Evolutionary conservation across 768 basidiomycete genomes (phyloP).

Genomic region (Boletellus ananiceps): DNA sequence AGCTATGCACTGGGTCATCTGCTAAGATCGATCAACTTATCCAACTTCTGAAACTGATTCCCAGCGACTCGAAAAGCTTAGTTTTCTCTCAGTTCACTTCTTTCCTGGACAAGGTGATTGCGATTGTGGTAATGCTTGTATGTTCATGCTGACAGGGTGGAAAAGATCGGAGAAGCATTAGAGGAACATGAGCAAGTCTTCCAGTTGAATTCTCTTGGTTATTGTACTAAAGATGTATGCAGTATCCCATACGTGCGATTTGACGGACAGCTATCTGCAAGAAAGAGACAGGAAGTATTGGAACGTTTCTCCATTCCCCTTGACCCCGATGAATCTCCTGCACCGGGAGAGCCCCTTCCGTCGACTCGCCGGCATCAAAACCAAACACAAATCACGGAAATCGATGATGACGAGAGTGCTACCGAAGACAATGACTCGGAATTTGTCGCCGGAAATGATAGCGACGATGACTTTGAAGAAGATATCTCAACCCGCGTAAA

Average conservation of each 20-base stretch:
- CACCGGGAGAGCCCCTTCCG: conserved; percentile 15
- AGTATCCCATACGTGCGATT: conserved; percentile 79
- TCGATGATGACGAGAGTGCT: conserved; percentile 10
- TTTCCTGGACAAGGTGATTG: conserved; percentile 69
- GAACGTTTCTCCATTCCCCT: conserved; percentile 68
- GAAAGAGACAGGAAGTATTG: conserved; percentile 71
- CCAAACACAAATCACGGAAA: conserved; percentile 1
- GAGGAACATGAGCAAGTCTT: conserved; percentile 55
- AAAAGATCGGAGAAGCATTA: conserved; percentile 64
- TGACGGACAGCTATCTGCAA: conserved; percentile 83
- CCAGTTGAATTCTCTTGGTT: neutral
- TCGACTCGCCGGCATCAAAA: conserved; percentile 4
- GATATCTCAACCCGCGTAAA: conserved; percentile 29
- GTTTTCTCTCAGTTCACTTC: conserved; percentile 90
- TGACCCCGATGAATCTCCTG: conserved; percentile 29
- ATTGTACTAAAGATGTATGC: conserved; percentile 2
- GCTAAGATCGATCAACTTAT: conserved; percentile 84
- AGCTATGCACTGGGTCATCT: conserved; percentile 54
- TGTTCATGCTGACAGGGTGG: neutral
- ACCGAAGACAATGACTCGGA: conserved; percentile 33
- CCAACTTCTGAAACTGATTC: conserved; percentile 65
- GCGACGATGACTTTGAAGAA: conserved; percentile 31
- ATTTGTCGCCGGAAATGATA: conserved; percentile 29
- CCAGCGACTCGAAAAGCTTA: conserved; percentile 68
- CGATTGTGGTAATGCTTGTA: neutral